A percentile compares a stretch with the other conserved stretches of the same genome.
Conservation (phyloP, 208 protist species). For the Acanthamoeba healyi region DNA sequence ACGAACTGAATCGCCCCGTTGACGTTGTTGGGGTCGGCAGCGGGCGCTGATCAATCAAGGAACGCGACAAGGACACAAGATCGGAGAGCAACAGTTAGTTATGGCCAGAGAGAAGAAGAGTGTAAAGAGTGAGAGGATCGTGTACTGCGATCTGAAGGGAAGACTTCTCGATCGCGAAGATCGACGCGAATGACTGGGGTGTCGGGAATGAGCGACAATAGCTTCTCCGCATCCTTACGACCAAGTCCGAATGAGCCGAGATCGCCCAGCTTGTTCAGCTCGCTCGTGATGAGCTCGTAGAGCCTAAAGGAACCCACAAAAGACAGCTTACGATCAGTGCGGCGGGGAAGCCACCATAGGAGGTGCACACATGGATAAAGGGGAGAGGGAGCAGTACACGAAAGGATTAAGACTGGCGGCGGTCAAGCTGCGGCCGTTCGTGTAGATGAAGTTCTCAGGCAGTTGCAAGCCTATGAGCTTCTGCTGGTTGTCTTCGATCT, state of each 20-base stretch:
- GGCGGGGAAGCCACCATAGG: background rate
- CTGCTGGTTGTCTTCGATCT: constrained; percentile 25
- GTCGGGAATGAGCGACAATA: background rate
- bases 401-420: background rate
- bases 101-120: background rate
- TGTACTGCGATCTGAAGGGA: background rate
- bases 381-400: background rate
- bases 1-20: constrained; percentile 85
- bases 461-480: background rate
- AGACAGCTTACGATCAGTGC: background rate
- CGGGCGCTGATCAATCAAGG: background rate
- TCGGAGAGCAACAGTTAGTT: background rate
- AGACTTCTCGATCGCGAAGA: constrained; percentile 38
- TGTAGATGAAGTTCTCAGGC: background rate
- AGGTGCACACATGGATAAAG: background rate
- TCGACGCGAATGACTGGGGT: background rate
- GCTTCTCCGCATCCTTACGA: background rate
- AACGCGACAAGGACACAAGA: background rate
- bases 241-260: background rate
- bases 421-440: background rate
- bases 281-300: constrained; percentile 36
- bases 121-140: background rate
- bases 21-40: constrained; percentile 27
- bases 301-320: background rate
- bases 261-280: background rate